Evolutionary conservation across 495 filamentous ascomycete species (phyloP).

Genomic region (Jackrogersella multiformis): DNA sequence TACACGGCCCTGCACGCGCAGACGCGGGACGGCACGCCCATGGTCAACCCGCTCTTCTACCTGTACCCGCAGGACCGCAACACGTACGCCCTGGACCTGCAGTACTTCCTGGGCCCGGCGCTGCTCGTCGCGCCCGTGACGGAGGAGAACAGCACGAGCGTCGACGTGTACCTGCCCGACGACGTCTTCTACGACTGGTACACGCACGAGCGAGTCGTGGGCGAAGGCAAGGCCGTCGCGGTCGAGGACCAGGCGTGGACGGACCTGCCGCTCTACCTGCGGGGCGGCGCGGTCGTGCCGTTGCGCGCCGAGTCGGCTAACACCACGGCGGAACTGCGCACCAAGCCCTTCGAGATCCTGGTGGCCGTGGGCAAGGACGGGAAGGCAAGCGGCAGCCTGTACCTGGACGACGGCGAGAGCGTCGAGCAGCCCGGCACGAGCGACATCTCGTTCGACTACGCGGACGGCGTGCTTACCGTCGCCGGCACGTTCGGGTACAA

Average conservation of each 20-base stretch:
- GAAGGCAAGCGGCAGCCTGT: conserved; percentile 56
- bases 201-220: conserved; percentile 66
- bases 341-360: conserved; percentile 73
- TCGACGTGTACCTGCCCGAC: conserved; percentile 76
- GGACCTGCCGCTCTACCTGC: conserved; percentile 76
- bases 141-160: conserved; percentile 67
- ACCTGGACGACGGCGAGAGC: conserved; percentile 70
- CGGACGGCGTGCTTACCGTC: conserved; percentile 57
- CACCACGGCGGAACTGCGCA: conserved; percentile 75
- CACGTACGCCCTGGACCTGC: conserved; percentile 66
- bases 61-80: conserved; percentile 73
- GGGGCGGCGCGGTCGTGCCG: conserved; percentile 76
- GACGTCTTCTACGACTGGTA: conserved; percentile 84
- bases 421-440: conserved; percentile 60
- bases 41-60: conserved; percentile 75
- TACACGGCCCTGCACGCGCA: conserved; percentile 79
- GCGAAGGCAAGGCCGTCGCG: conserved; percentile 62
- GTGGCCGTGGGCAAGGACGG: conserved; percentile 66
- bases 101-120: conserved; percentile 79
- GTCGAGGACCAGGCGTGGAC: conserved; percentile 66
- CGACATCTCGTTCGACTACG: conserved; percentile 64
- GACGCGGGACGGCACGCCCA: conserved; percentile 72
- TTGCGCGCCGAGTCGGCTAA: conserved; percentile 67
- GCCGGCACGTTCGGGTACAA: conserved; percentile 64
- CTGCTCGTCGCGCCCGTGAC: conserved; percentile 80